Base-by-base conservation (phyloP, 208 protist species). In the Crithidia fasciculata region DNA sequence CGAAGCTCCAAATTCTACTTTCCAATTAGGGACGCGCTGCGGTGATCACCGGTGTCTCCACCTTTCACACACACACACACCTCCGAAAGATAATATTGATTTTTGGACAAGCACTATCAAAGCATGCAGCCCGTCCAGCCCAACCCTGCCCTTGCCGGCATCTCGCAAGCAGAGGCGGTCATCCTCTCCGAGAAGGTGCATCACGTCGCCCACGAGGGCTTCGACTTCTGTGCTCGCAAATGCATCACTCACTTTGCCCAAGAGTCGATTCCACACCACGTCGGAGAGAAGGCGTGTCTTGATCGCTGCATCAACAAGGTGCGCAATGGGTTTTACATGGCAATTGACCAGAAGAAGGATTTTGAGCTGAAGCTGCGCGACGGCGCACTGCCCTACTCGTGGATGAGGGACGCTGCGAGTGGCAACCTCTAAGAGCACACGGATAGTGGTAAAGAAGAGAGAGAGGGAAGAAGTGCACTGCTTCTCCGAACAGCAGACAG, bases 171-270 rank as follows among this genome's bases (percentile, higher is more conserved):
- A 39, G 88, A 96, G 60, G 81, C 72, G 19, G 67, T 96, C 12
- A 77, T 92, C 49, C 73, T 93, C 43, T 83, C 86, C 8, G 91
- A 96, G 71, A 84, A 85, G 44, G 57, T 88, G 19, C 71, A 92
- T 68, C 74, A 90, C 69, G 72, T 93, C 47, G 74, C 53, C 54
- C 41, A 90, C 45, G 82, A 93, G 58, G 86, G 86, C 49, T 94
- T 93, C 66, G 37, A 66, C 49, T 87, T 89, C 78, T 96, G 91
- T 64, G 45, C 78, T 0, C 41, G 52, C 18, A 65, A 74, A 59
- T 94, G 89, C 77, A 82, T 94, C 66, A 94, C 87, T 2, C 91
- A 93, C 78, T 94, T 84, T 72, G 84, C 75, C 40, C 87, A 92
- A 49, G 91, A 95, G 45, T 86, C 87, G n/a, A 83, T 95, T 50